Conservation (phyloP, 495 filamentous ascomycete species). For the Glarea lozoyensis region DNA sequence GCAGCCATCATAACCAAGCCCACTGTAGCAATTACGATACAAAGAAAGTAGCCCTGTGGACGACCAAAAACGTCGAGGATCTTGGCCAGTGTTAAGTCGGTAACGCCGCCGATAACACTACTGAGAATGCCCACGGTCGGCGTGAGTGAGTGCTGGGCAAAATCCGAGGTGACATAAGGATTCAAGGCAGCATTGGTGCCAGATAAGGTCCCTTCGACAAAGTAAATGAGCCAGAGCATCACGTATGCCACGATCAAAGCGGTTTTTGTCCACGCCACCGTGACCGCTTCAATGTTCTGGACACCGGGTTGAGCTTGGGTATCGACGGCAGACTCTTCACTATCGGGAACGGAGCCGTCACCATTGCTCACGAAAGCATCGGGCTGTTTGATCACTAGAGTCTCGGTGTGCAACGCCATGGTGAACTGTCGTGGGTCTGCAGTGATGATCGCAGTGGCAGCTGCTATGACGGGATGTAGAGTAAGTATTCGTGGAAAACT, state of each 20-base stretch:
- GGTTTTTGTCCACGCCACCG: conserved; percentile 33
- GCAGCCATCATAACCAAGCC: conserved; percentile 43
- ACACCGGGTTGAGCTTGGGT: conserved; percentile 28
- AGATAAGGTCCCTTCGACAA: conserved; percentile 39
- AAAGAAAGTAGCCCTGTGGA: conserved; percentile 28
- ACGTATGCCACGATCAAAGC: conserved; percentile 31
- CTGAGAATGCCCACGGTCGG: conserved; percentile 35
- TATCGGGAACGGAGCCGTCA: no score
- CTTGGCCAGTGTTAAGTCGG: conserved; percentile 44
- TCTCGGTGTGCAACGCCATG: no score
- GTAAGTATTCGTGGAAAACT: no score
- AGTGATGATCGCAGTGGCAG: no score
- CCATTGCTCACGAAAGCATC: no score
- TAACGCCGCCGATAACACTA: conserved; percentile 39
- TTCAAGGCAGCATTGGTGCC: conserved; percentile 29
- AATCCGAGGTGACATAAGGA: conserved; percentile 39
- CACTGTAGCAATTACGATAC: conserved; percentile 29
- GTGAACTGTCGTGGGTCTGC: no score
- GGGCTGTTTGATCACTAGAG: no score
- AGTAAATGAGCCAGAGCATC: conserved; percentile 40
- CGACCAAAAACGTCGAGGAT: conserved; percentile 46
- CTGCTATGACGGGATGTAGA: no score
- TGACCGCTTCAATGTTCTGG: conserved; percentile 31
- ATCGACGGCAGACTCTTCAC: no score
- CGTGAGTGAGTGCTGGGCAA: conserved; percentile 37